Conservation (phyloP, 1,139 yeast species). For the Hyphopichia wangnamkhiaoensis region DNA sequence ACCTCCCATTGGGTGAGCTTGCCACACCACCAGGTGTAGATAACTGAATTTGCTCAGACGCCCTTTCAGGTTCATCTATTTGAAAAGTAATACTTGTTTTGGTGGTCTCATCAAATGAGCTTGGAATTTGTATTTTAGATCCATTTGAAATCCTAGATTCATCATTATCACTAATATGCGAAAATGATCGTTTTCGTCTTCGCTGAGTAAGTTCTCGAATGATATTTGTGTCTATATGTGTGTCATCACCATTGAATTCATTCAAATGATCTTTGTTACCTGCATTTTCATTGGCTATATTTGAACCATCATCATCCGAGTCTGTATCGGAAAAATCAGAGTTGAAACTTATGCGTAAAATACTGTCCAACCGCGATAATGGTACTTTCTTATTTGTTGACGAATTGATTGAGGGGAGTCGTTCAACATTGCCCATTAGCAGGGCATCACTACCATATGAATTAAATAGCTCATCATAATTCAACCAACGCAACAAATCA, state of each 20-base stretch:
- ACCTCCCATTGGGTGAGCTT: background rate
- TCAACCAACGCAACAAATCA: slow-evolving; percentile 3
- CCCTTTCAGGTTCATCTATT: too few relatives aligned
- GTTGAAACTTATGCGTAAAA: slow-evolving; percentile 2
- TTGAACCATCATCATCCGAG: slow-evolving; percentile 1
- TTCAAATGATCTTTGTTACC: slow-evolving; percentile 9
- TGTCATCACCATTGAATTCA: slow-evolving; percentile 7
- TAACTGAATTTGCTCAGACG: too few relatives aligned
- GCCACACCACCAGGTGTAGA: background rate
- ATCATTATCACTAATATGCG: background rate
- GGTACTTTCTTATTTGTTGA: too few relatives aligned
- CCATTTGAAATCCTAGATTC: background rate
- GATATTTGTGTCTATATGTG: slow-evolving; percentile 5
- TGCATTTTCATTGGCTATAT: slow-evolving; percentile 12
- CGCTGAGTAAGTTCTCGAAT: slow-evolving; percentile 16
- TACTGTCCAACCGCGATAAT: background rate
- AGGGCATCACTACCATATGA: too few relatives aligned
- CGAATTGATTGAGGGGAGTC: too few relatives aligned
- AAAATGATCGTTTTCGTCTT: slow-evolving; percentile 6
- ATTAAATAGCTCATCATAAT: slow-evolving; percentile 2
- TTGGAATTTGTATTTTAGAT: slow-evolving; percentile 1
- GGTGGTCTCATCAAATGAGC: background rate
- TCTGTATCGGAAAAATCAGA: slow-evolving; percentile 3
- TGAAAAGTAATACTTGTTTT: background rate
- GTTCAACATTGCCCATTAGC: too few relatives aligned